These are phyloP conservation scores for Penicillium sp. DNA, from an alignment of 2,329 filamentous ascomycete species.

Conservation along the genomic window DNA sequence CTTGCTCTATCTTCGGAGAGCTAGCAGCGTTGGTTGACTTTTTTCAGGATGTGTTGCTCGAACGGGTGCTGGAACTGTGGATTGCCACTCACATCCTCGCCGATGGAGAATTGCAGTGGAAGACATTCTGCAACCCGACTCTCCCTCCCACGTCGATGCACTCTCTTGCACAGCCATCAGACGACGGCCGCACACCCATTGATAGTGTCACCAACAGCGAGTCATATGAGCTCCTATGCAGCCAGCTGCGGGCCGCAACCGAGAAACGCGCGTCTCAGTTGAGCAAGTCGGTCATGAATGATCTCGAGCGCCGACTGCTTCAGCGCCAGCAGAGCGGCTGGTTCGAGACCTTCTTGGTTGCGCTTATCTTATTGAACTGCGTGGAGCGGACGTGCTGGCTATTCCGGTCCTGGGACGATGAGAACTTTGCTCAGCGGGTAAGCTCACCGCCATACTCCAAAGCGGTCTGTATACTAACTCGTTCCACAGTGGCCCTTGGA, in stretches of 20 bases:
- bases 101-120: constrained; percentile 42
- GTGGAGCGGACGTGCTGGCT: constrained; percentile 54
- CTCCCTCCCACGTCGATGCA: constrained; percentile 32
- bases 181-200: constrained; percentile 35
- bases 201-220: constrained; percentile 34
- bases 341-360: constrained; percentile 52
- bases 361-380: constrained; percentile 51
- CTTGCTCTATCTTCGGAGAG: no score
- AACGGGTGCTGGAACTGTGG: constrained; percentile 50
- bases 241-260: constrained; percentile 48
- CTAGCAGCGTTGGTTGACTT: not conserved
- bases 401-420: constrained; percentile 46
- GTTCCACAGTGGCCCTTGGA: constrained; percentile 48
- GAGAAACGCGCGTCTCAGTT: constrained; percentile 48
- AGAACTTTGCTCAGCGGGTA: constrained; percentile 30
- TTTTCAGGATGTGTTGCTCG: constrained; percentile 26
- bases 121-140: constrained; percentile 42
- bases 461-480: not conserved
- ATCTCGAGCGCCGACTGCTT: constrained; percentile 53
- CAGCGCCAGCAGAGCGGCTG: constrained; percentile 50
- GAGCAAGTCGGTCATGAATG: constrained; percentile 50
- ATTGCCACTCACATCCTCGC: constrained; percentile 48
- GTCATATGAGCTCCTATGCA: constrained; percentile 44
- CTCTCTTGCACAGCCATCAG: constrained; percentile 30
- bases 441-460: constrained; percentile 7